Conservation (phyloP, 805 yeast species). For the Zygoascus flipseniorum region DNA sequence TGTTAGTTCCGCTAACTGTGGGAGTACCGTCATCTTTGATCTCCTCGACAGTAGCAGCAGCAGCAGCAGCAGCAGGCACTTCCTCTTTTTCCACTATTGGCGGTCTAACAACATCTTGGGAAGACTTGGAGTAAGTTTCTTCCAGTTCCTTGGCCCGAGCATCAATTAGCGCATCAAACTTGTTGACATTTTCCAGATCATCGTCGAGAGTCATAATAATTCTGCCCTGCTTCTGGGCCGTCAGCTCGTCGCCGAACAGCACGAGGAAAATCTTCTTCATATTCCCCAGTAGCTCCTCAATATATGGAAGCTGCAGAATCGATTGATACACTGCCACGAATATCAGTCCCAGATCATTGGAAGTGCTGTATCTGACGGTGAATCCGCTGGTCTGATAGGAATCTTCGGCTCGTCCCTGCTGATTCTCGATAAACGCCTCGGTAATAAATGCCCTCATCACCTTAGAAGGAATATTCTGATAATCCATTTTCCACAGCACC, state of each 20-base stretch:
- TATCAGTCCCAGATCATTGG: slow-evolving; percentile 37
- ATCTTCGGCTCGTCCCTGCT: slow-evolving; percentile 10
- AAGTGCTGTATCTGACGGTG: slow-evolving; percentile 38
- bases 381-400: slow-evolving; percentile 32
- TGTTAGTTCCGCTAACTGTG: not conserved
- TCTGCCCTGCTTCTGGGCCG: slow-evolving; percentile 4
- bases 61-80: slow-evolving; percentile 1
- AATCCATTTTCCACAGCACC: slow-evolving; percentile 41
- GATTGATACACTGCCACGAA: slow-evolving; percentile 30
- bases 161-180: slow-evolving; percentile 26
- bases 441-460: slow-evolving; percentile 42
- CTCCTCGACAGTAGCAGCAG: not conserved
- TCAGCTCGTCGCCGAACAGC: slow-evolving; percentile 18
- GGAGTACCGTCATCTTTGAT: not conserved
- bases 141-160: slow-evolving; percentile 24
- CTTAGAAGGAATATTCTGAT: slow-evolving; percentile 31
- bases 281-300: slow-evolving; percentile 27
- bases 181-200: slow-evolving; percentile 8
- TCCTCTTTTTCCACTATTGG: not conserved
- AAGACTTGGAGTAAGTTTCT: not conserved
- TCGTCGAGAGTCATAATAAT: slow-evolving; percentile 8
- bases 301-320: slow-evolving; percentile 26
- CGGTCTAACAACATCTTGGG: not conserved
- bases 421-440: slow-evolving; percentile 37
- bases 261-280: slow-evolving; percentile 26